Conservation (phyloP, 441 rosid genomes). For the Aquilaria agallochum region DNA sequence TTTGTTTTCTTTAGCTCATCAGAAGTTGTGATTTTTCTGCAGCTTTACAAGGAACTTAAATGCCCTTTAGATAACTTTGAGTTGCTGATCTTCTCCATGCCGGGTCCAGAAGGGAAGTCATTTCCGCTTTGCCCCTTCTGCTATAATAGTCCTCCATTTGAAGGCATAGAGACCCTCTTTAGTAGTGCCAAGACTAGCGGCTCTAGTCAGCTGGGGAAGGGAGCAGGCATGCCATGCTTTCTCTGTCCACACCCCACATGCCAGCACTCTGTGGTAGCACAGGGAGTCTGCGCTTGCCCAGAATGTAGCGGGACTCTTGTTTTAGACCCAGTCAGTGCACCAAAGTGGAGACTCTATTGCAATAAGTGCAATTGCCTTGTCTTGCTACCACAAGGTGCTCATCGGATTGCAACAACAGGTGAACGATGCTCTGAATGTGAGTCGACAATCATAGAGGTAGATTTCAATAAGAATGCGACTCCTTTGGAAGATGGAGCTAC, state of each 20-base stretch:
- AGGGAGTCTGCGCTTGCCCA: constrained; percentile 96
- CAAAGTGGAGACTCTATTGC: constrained; percentile 94
- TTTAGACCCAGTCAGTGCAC: constrained; percentile 82
- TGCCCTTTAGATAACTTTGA: constrained; percentile 93
- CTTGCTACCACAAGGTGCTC: constrained; percentile 88
- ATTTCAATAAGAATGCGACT: constrained; percentile 85
- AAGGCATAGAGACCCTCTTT: constrained; percentile 66
- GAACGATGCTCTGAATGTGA: constrained; percentile 74
- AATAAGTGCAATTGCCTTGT: constrained; percentile 88
- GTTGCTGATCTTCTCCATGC: constrained; percentile 83
- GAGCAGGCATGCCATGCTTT: constrained; percentile 93
- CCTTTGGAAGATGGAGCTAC: constrained; percentile 88
- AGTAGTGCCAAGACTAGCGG: constrained; percentile 42
- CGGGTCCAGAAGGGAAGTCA: constrained; percentile 90
- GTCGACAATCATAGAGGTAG: constrained; percentile 75
- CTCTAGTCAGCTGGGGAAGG: constrained; percentile 55
- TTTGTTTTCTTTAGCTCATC: too few relatives aligned
- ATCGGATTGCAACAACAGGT: constrained; percentile 61
- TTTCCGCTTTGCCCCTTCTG: constrained; percentile 92
- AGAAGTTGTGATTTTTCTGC: constrained; percentile 19
- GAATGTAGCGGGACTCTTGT: constrained; percentile 88
- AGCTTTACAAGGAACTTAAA: constrained; percentile 90
- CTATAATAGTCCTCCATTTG: constrained; percentile 89
- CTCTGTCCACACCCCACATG: constrained; percentile 91
- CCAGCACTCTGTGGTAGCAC: constrained; percentile 70